Evolutionary conservation across 2,329 filamentous ascomycete genomes (phyloP).

Genomic region (Penicillium sp.): DNA sequence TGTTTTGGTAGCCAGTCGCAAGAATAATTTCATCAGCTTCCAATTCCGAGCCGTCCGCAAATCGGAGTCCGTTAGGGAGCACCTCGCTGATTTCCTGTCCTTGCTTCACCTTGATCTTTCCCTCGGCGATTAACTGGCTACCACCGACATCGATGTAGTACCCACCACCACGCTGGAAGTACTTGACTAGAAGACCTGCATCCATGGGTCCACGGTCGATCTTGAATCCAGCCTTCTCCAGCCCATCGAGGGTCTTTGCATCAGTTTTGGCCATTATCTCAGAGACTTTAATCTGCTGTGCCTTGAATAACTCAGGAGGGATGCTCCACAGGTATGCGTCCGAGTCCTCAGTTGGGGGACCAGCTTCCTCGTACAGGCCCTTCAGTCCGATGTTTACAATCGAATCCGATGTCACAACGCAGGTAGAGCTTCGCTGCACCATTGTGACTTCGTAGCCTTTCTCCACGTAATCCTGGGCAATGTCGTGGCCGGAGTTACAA

Average conservation of each 20-base stretch:
- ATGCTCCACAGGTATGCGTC: conserved; percentile 66
- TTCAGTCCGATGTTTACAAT: conserved; percentile 61
- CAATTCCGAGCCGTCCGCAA: conserved; percentile 64
- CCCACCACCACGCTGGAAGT: conserved; percentile 69
- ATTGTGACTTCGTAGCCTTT: conserved; percentile 72
- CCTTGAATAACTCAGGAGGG: conserved; percentile 66
- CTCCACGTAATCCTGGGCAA: conserved; percentile 70
- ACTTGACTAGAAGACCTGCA: conserved; percentile 66
- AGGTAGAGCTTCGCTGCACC: conserved; percentile 70
- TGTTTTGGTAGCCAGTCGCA: conserved; percentile 68
- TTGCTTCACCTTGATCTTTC: conserved; percentile 69
- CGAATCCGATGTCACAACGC: conserved; percentile 64
- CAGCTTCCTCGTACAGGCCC: conserved; percentile 55
- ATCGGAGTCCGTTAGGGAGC: conserved; percentile 55
- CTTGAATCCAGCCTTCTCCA: conserved; percentile 66
- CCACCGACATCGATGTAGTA: conserved; percentile 75
- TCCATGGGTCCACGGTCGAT: conserved; percentile 64
- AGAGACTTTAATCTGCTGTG: conserved; percentile 58
- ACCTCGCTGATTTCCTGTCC: conserved; percentile 64
- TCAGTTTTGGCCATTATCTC: conserved; percentile 45
- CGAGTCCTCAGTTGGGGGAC: conserved; percentile 68
- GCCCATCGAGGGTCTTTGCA: conserved; percentile 47
- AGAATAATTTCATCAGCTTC: conserved; percentile 70
- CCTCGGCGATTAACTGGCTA: conserved; percentile 65
- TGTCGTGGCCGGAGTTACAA: conserved; percentile 73